phyloP scores from a whole-genome alignment of 352 stramenopile species.

The Globisporangium orthogonon region DNA sequence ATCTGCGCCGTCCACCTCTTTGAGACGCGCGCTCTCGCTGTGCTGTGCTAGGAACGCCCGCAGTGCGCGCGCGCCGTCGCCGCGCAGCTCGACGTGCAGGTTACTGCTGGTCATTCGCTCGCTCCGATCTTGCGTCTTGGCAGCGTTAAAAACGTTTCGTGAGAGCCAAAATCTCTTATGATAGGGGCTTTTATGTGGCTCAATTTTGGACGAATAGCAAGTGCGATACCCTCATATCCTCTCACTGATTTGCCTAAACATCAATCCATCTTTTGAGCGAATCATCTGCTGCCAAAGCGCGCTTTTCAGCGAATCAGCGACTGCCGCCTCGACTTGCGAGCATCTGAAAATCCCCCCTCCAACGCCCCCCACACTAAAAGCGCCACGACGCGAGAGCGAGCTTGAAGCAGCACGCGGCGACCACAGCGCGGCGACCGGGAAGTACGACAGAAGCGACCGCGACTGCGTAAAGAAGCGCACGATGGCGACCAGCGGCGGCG shows the following conservation, averaged over 20 bases:
- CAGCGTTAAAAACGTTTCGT: not conserved
- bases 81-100: constrained; percentile 16
- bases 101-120: not conserved
- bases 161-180: too few relatives aligned
- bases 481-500: constrained; percentile 23
- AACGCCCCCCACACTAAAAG: not conserved
- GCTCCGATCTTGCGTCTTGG: not conserved
- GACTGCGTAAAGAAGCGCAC: not conserved
- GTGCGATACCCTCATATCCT: not conserved
- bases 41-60: constrained; percentile 18
- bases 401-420: not conserved
- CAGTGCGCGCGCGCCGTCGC: constrained; percentile 23
- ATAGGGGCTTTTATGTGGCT: too few relatives aligned
- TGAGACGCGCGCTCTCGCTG: not conserved
- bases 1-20: not conserved
- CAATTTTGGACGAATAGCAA: not conserved
- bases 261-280: not conserved
- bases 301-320: not conserved
- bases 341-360: not conserved
- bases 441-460: too few relatives aligned
- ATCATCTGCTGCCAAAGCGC: not conserved
- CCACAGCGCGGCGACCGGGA: too few relatives aligned
- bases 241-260: not conserved
- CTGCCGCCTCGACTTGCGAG: not conserved
- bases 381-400: not conserved